Conservation (phyloP, 164 flowering plant species). For the Piper longum region DNA sequence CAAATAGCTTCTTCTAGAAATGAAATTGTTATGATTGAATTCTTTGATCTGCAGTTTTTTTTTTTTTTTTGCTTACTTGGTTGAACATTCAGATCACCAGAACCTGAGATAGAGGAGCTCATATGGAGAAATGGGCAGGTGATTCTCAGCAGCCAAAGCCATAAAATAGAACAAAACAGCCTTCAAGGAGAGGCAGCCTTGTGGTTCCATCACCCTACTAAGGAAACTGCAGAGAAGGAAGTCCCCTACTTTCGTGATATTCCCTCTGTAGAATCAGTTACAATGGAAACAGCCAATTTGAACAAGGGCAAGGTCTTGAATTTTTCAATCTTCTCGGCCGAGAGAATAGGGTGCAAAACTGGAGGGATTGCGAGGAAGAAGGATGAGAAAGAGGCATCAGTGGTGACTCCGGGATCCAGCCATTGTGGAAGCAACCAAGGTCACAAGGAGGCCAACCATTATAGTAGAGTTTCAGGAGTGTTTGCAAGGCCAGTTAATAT, state of each 20-base stretch:
- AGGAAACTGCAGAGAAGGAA: slow-evolving; percentile 16
- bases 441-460: slow-evolving; percentile 20
- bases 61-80: background rate
- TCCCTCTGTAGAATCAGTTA: too few species aligned
- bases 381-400: slow-evolving; percentile 28
- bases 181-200: slow-evolving; percentile 37
- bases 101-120: slow-evolving; percentile 39
- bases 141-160: slow-evolving; percentile 39
- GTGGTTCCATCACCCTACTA: slow-evolving; percentile 40
- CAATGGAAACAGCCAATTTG: background rate
- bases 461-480: slow-evolving; percentile 25
- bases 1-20: slow-evolving; percentile 1
- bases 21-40: background rate
- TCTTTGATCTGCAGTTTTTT: slow-evolving; percentile 2
- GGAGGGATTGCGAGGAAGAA: slow-evolving; percentile 6
- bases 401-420: slow-evolving; percentile 42
- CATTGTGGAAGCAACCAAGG: slow-evolving; percentile 51
- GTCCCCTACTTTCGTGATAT: too few species aligned
- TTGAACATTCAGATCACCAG: slow-evolving; percentile 21
- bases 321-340: slow-evolving; percentile 15
- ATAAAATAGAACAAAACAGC: slow-evolving; percentile 19
- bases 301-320: slow-evolving; percentile 7
- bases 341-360: slow-evolving; percentile 7
- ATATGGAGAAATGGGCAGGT: slow-evolving; percentile 62
- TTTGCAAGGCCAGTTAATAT: slow-evolving; percentile 14